Percentiles rank a stretch among this genome's conserved stretches.
These are phyloP conservation scores for Alternaria burnsii DNA, from an alignment of 2,329 filamentous ascomycete species.

Conservation along the genomic window DNA sequence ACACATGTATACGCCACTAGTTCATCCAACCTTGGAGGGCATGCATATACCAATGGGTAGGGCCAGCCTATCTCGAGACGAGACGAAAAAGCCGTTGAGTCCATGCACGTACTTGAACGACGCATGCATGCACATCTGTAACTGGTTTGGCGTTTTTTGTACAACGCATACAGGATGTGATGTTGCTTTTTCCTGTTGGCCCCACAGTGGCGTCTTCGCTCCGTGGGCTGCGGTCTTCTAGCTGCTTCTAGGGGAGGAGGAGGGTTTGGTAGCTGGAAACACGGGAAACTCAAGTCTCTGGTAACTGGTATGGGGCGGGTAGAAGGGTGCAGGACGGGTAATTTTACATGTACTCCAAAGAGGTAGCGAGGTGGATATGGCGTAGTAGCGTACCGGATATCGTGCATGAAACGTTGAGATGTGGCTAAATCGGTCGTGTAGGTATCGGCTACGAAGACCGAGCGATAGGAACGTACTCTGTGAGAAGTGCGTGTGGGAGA, in stretches of 20 bases:
- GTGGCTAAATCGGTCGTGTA: neutral
- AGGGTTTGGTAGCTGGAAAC: neutral
- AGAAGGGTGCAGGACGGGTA: neutral
- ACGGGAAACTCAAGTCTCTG: neutral
- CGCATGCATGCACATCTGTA: neutral
- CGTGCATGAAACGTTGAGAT: conserved; percentile 6
- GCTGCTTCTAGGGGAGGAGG: neutral
- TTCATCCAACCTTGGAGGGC: neutral
- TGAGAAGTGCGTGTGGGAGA: neutral
- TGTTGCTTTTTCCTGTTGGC: neutral
- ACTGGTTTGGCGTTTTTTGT: neutral
- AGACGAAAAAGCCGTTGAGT: conserved; percentile 1
- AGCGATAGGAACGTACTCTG: neutral
- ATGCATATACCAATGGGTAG: neutral
- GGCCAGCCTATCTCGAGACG: neutral
- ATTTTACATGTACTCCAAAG: neutral
- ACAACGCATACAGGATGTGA: neutral
- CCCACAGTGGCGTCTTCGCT: neutral
- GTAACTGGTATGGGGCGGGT: neutral
- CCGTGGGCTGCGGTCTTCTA: neutral
- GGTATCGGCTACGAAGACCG: neutral
- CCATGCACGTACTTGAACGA: neutral
- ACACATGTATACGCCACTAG: neutral
- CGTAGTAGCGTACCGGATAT: neutral
- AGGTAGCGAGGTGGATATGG: neutral